These are phyloP conservation scores for Paraphaeosphaeria sporulosa DNA, from an alignment of 2,329 filamentous ascomycete genomes.

Conservation along the genomic window DNA sequence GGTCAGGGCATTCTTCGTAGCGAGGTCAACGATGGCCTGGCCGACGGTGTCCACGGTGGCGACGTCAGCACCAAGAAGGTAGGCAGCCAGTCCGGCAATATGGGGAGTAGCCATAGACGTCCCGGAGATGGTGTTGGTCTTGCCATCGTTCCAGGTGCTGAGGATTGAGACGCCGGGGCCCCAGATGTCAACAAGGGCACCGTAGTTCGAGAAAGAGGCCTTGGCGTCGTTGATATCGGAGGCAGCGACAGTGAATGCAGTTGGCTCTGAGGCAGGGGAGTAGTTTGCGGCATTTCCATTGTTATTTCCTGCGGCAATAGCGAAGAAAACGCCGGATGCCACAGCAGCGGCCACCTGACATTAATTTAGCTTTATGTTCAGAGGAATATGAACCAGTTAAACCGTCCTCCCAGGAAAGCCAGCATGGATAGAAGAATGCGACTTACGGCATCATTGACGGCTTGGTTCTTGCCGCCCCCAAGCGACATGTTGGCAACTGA, in stretches of 20 bases:
- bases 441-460: conserved; percentile 33
- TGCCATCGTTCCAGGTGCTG: conserved; percentile 55
- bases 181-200: conserved; percentile 45
- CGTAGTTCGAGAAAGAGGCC: conserved; percentile 47
- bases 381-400: not conserved
- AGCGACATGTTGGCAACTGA: conserved; percentile 40
- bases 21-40: conserved; percentile 54
- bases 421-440: not conserved
- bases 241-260: conserved; percentile 50
- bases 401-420: too few relatives aligned
- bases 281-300: conserved; percentile 31
- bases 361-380: conserved; percentile 10
- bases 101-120: conserved; percentile 75
- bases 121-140: conserved; percentile 59
- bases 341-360: conserved; percentile 40
- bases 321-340: conserved; percentile 45
- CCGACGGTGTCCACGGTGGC: conserved; percentile 53
- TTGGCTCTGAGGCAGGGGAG: conserved; percentile 45
- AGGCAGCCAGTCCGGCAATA: conserved; percentile 72
- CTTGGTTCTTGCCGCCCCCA: conserved; percentile 31
- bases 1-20: conserved; percentile 49
- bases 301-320: conserved; percentile 49
- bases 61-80: conserved; percentile 64
- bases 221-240: conserved; percentile 38
- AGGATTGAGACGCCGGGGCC: conserved; percentile 50